Conservation (phyloP, 495 filamentous ascomycete genomes). For the Lasiosphaeria ovina region DNA sequence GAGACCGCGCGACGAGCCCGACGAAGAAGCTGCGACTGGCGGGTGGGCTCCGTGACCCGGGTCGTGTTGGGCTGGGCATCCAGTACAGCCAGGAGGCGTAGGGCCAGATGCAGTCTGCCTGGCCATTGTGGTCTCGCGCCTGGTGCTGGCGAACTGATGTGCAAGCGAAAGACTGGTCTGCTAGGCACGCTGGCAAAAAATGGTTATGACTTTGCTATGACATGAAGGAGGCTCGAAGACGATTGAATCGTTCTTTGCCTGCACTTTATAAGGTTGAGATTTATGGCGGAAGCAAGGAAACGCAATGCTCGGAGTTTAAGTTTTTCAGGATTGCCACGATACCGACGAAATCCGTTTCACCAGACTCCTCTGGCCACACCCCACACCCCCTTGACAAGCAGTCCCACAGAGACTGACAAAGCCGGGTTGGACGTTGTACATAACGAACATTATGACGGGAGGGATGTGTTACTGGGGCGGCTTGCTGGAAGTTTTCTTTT, state of each 20-base stretch:
- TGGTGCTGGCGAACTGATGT: no score
- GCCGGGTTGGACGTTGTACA: conserved; percentile 4
- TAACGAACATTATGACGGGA: conserved; percentile 9
- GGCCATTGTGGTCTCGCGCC: not conserved
- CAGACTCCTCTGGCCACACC: not conserved
- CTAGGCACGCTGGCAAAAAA: no score
- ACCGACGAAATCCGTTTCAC: conserved; percentile 3
- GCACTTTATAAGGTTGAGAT: no score
- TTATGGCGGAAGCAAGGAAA: not conserved
- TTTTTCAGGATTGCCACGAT: conserved; percentile 4
- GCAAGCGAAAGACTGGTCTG: no score
- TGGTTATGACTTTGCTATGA: no score
- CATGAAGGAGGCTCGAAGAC: no score
- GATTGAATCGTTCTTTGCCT: no score
- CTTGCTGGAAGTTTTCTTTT: not conserved
- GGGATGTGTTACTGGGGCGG: not conserved
- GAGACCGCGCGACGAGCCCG: conserved; percentile 38
- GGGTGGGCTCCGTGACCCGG: conserved; percentile 30
- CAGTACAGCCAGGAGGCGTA: conserved; percentile 39
- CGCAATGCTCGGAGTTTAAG: not conserved
- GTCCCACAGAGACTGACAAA: conserved; percentile 2
- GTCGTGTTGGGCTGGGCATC: conserved; percentile 64
- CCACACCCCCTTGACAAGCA: not conserved
- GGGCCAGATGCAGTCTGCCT: not conserved
- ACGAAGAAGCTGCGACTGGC: conserved; percentile 61